These are phyloP conservation scores for Perilla frutescens DNA, from an alignment of 257 asterid species.

Conservation along the genomic window DNA sequence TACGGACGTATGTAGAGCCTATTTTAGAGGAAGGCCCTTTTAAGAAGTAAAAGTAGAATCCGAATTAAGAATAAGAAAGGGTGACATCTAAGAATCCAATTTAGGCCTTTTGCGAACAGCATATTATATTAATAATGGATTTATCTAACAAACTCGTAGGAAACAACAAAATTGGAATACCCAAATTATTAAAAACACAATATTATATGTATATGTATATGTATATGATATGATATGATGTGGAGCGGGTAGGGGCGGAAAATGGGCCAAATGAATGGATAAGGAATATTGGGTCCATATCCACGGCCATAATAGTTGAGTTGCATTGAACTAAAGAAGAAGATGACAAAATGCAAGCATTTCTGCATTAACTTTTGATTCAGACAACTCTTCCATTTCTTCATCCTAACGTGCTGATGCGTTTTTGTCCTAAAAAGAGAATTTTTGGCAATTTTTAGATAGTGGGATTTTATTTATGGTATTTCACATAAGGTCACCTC, in stretches of 20 bases:
- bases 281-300: constrained; percentile 32
- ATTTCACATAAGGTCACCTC: constrained; percentile 14
- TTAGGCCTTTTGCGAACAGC: neutral
- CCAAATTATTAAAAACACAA: neutral
- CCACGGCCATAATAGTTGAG: neutral
- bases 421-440: constrained; percentile 13
- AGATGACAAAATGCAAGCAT: constrained; percentile 32
- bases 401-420: constrained; percentile 10
- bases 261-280: constrained; percentile 25
- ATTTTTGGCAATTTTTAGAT: constrained; percentile 18
- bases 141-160: neutral
- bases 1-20: no score
- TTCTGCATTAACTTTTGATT: constrained; percentile 22
- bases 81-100: neutral
- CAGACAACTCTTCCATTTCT: constrained; percentile 28
- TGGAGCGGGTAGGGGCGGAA: neutral
- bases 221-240: neutral
- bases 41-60: neutral
- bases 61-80: neutral
- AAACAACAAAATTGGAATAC: neutral
- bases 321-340: neutral
- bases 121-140: neutral
- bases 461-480: constrained; percentile 7
- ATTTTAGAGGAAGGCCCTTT: no score
- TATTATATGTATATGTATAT: no score